Evolutionary conservation across 257 asterid species (phyloP), one percentile per base, ranked within the genome.

Genomic region (Salvia splendens): DNA sequence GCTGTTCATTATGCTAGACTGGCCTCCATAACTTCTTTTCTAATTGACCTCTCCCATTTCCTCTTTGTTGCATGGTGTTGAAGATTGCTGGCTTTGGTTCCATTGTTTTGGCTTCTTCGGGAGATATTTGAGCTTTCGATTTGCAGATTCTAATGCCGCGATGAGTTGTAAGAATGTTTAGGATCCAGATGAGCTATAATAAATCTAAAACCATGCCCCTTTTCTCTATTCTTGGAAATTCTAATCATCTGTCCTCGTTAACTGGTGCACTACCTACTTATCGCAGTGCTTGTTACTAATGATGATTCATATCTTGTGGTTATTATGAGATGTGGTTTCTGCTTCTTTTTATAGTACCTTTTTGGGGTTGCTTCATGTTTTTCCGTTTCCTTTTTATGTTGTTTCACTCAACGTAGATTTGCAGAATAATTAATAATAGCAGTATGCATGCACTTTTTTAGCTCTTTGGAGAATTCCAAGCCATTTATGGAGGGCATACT

Each of bases 161-260:
- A 68, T 42, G 35, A 33, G 3, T 30, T 75, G 76, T 65, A 65
- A 65, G 73, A 65, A 75, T 65, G 5, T 65, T 63, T 33, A 70
- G 36, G 35, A 56, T 32, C 59, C 42, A 40, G 63, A 63, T 43
- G 51, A 56, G 54, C 41, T 64, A 74, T 63, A 68, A 63, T 68
- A 20, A 54, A 54, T 68, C 17, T 8, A 12, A 41, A 10, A 49
- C 56, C 15, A 9, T 46, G 12, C 53, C 12, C 33, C 20, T n/a
- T 3, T 11, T 33, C n/a, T n/a, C 15, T 50, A 14, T 8, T 40
- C 30, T 11, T 9, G 15, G 62, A 58, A 58, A 57, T 60, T 67
- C 14, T 6, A 5, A 30, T 56, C 47, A 57, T 42, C 64, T 2
- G 6, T 17, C 17, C 43, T 12, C 14, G 38, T 65, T 33, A 11